A percentile compares a stretch with the other conserved stretches of the same genome.
These are phyloP conservation scores for Chenopodium formosanum DNA, from an alignment of 148 eudicot genomes.

Conservation along the genomic window DNA sequence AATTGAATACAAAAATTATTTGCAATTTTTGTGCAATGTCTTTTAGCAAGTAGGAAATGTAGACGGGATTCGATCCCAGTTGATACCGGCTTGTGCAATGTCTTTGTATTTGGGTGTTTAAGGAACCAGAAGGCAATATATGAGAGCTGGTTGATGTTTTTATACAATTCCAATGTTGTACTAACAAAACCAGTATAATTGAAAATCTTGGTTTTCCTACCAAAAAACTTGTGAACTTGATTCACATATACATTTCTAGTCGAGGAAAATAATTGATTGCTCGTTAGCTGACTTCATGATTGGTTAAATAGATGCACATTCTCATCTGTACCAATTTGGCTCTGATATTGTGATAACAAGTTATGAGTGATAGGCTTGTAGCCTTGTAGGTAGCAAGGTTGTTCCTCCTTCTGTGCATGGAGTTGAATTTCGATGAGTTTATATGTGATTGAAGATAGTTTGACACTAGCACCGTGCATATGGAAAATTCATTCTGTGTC, in stretches of 20 bases:
- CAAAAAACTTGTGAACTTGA: no score
- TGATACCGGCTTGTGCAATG: no score
- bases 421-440: not conserved
- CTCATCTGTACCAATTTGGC: not conserved
- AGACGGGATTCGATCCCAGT: not conserved
- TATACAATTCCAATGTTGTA: not conserved
- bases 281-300: not conserved
- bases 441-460: not conserved
- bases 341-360: not conserved
- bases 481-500: not conserved
- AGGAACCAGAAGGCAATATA: no score
- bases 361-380: no score
- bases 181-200: not conserved
- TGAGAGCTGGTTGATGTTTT: not conserved
- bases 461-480: not conserved
- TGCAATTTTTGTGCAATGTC: not conserved
- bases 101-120: no score
- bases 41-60: not conserved
- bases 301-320: not conserved
- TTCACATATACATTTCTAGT: no score
- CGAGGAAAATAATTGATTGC: not conserved
- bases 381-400: not conserved
- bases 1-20: not conserved
- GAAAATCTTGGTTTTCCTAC: no score
- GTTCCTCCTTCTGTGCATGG: not conserved